Percentiles rank a stretch among this genome's conserved stretches.
Evolutionary conservation across 441 rosid genomes (phyloP).

Genomic region (Rhodomyrtus psidioides): DNA sequence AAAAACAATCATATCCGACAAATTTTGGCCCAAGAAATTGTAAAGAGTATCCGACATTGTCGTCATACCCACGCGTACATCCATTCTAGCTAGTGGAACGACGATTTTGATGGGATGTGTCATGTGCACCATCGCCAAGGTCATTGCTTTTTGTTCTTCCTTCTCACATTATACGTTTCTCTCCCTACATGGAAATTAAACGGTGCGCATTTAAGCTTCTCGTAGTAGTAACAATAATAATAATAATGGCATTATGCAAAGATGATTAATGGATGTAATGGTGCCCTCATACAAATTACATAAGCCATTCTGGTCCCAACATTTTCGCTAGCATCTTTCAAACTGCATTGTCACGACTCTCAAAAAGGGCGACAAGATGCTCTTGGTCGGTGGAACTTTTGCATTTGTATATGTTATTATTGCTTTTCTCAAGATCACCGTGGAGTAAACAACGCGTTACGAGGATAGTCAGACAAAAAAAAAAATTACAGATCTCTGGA

Average conservation of each 20-base stretch:
- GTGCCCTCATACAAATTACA: not conserved
- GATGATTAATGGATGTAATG: not conserved
- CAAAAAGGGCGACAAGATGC: not conserved
- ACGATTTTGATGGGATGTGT: not conserved
- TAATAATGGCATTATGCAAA: not conserved
- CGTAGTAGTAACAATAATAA: not conserved
- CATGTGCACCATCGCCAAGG: not conserved
- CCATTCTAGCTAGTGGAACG: not conserved
- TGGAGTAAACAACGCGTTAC: not conserved
- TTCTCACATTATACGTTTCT: not conserved
- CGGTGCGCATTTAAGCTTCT: not conserved
- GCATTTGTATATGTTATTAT: not conserved
- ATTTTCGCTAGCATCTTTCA: not conserved
- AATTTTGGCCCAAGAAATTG: not conserved
- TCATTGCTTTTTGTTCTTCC: not conserved
- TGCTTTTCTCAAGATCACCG: not conserved
- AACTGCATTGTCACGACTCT: not conserved
- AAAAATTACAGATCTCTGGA: not conserved
- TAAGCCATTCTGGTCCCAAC: not conserved
- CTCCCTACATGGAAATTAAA: not conserved
- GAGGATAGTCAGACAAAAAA: not conserved
- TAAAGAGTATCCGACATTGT: not conserved
- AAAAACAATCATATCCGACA: not conserved
- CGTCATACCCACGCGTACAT: not conserved
- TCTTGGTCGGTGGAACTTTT: not conserved